Percentiles rank a stretch among this genome's conserved stretches.
Conservation (phyloP, 2,329 filamentous ascomycete species). For the Aureobasidium sp. region DNA sequence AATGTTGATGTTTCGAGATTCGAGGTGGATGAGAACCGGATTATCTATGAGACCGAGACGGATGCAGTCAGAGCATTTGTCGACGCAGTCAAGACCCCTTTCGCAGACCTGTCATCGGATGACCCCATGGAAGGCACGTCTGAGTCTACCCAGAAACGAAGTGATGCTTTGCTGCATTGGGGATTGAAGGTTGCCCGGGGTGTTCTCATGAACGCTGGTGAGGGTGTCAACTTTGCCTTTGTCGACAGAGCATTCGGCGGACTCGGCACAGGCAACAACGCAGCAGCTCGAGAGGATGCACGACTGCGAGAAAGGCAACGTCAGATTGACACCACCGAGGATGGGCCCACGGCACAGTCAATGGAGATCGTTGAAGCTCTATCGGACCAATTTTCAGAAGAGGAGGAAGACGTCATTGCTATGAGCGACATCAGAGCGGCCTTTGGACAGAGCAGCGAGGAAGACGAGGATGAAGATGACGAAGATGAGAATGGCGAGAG, state of each 20-base stretch:
- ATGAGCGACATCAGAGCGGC: slow-evolving; percentile 11
- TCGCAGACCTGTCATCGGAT: slow-evolving; percentile 39
- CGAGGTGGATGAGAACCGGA: slow-evolving; percentile 44
- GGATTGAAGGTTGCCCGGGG: slow-evolving; percentile 50
- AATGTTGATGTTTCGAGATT: slow-evolving; percentile 52
- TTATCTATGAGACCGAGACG: slow-evolving; percentile 44
- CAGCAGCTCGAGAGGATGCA: slow-evolving; percentile 34
- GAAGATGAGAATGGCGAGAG: slow-evolving; percentile 13
- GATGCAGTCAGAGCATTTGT: slow-evolving; percentile 50
- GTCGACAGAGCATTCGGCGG: slow-evolving; percentile 56
- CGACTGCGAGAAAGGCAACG: slow-evolving; percentile 31
- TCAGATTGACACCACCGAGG: slow-evolving; percentile 37
- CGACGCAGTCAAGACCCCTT: slow-evolving; percentile 43
- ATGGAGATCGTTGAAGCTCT: slow-evolving; percentile 30
- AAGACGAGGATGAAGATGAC: slow-evolving; percentile 17
- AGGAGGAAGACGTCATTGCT: slow-evolving; percentile 11
- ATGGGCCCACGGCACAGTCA: slow-evolving; percentile 28
- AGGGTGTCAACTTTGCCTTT: slow-evolving; percentile 47
- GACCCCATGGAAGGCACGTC: slow-evolving; percentile 19
- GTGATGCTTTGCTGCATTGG: slow-evolving; percentile 46
- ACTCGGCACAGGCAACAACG: slow-evolving; percentile 36
- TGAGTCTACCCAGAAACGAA: slow-evolving; percentile 31
- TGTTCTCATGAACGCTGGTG: slow-evolving; percentile 48
- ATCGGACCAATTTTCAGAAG: slow-evolving; percentile 12
- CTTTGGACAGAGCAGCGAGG: slow-evolving; percentile 16